Evolutionary conservation across 2,329 filamentous ascomycete species (phyloP).

Genomic region (Xylaria polymorpha): DNA sequence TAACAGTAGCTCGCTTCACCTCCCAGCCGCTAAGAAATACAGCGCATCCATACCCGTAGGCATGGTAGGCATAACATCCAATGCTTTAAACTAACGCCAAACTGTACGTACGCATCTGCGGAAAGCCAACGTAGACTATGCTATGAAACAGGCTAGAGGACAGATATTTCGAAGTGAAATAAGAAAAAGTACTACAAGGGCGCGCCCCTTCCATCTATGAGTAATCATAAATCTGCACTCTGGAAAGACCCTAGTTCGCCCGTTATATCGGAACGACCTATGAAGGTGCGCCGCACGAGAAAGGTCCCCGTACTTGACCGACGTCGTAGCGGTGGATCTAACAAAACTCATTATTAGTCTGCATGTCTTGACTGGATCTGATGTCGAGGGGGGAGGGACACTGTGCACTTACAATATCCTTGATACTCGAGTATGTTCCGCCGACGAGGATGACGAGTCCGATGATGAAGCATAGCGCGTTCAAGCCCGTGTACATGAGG

Average conservation of each 20-base stretch:
- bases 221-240: conserved; percentile 17
- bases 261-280: conserved; percentile 17
- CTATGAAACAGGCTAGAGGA: conserved; percentile 3
- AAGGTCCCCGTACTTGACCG: conserved; percentile 45
- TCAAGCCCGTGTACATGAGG: conserved; percentile 41
- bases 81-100: conserved; percentile 13
- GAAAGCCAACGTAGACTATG: background rate
- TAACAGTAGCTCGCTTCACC: conserved; percentile 18
- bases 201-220: conserved; percentile 25
- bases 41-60: conserved; percentile 10
- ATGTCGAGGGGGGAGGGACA: background rate
- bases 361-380: background rate
- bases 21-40: conserved; percentile 7
- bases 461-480: conserved; percentile 47
- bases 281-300: conserved; percentile 33
- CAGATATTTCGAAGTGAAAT: conserved; percentile 4
- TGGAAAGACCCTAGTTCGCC: conserved; percentile 1
- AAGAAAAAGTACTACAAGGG: background rate
- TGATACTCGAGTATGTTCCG: conserved; percentile 50
- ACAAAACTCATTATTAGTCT: conserved; percentile 23
- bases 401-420: conserved; percentile 49
- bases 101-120: background rate
- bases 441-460: conserved; percentile 49
- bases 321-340: conserved; percentile 44
- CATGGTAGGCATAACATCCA: conserved; percentile 12